phyloP scores from a whole-genome alignment of 2,329 filamentous ascomycete species.

The Rosellinia necatrix region DNA sequence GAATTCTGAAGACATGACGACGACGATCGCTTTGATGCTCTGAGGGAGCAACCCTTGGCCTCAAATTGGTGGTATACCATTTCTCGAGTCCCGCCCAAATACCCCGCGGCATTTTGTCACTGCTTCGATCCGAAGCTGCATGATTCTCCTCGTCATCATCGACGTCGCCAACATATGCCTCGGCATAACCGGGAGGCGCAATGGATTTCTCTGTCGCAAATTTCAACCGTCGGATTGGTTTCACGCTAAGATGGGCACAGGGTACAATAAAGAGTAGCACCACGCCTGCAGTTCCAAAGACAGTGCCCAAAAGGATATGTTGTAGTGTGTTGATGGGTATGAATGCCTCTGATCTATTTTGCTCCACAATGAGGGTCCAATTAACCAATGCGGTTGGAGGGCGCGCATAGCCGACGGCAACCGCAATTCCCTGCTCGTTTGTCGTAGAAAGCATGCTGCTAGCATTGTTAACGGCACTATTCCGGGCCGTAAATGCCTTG shows the following conservation, averaged over 20 bases:
- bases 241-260: constrained; percentile 79
- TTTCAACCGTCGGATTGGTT: constrained; percentile 78
- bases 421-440: constrained; percentile 71
- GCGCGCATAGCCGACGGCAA: constrained; percentile 81
- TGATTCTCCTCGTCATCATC: constrained; percentile 51
- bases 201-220: constrained; percentile 76
- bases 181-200: constrained; percentile 64
- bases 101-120: constrained; percentile 49
- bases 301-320: constrained; percentile 79
- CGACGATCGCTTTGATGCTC: constrained; percentile 46
- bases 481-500: constrained; percentile 59
- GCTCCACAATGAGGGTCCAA: constrained; percentile 84
- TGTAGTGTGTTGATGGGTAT: constrained; percentile 75
- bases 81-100: constrained; percentile 46
- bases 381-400: constrained; percentile 71
- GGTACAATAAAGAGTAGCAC: constrained; percentile 75
- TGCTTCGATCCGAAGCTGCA: constrained; percentile 30
- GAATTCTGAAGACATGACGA: constrained; percentile 76
- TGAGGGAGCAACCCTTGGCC: constrained; percentile 34
- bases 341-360: constrained; percentile 75
- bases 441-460: constrained; percentile 68
- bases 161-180: constrained; percentile 49
- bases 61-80: constrained; percentile 43
- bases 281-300: constrained; percentile 79
- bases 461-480: constrained; percentile 64